Conservation (phyloP, 1,139 yeast species). For the Suhomyces choctaworum region DNA sequence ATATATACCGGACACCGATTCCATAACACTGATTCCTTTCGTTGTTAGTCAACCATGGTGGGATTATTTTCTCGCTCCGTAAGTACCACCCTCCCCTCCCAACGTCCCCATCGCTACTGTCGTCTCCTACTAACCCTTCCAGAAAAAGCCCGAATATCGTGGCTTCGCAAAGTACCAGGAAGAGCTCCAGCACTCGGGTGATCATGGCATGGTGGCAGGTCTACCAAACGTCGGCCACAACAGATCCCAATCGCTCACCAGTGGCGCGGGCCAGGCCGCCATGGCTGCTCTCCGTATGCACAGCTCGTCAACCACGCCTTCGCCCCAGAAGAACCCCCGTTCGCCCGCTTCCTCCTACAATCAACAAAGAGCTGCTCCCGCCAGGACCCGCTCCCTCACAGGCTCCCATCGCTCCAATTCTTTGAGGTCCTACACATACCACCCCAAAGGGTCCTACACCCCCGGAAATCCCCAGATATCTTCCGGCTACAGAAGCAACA, state of each 20-base stretch:
- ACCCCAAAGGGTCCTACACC: conserved; percentile 44
- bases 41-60: conserved; percentile 14
- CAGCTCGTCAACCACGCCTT: conserved; percentile 13
- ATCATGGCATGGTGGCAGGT: conserved; percentile 24
- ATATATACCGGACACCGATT: conserved; percentile 7
- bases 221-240: conserved; percentile 24
- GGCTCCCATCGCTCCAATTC: conserved; percentile 30
- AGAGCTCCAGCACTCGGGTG: conserved; percentile 25
- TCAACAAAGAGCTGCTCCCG: conserved; percentile 10
- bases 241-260: conserved; percentile 27
- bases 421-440: conserved; percentile 37
- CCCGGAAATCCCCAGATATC: conserved; percentile 31
- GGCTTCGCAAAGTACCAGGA: conserved; percentile 43
- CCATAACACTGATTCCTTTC: too few relatives aligned
- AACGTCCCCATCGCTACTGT: too few relatives aligned
- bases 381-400: conserved; percentile 20
- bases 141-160: conserved; percentile 26
- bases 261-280: conserved; percentile 47
- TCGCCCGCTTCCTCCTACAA: conserved; percentile 7
- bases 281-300: conserved; percentile 44
- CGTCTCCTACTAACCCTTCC: background rate
- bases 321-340: conserved; percentile 4
- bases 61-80: conserved; percentile 19
- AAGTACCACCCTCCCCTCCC: conserved; percentile 9
- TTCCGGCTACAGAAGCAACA: conserved; percentile 21